These are phyloP conservation scores for Metarhizium humberi DNA, from an alignment of 2,329 filamentous ascomycete genomes.

Conservation along the genomic window DNA sequence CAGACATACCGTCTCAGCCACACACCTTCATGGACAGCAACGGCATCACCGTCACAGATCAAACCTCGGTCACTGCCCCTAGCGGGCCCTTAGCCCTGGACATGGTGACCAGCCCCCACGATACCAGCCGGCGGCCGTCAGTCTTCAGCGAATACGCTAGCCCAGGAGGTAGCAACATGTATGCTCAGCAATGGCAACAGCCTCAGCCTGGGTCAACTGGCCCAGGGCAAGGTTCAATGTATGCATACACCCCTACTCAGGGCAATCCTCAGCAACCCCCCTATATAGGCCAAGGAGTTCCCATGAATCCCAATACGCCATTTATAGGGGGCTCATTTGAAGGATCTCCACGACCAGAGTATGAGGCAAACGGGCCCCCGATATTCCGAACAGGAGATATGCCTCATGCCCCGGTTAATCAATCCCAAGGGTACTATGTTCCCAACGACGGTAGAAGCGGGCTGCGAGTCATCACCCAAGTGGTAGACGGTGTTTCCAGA, in stretches of 20 bases:
- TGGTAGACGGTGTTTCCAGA: conserved; percentile 20
- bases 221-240: conserved; percentile 32
- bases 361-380: conserved; percentile 19
- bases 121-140: conserved; percentile 35
- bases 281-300: conserved; percentile 22
- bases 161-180: conserved; percentile 29
- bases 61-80: conserved; percentile 23
- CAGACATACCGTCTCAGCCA: conserved; percentile 31
- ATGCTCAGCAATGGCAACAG: conserved; percentile 35
- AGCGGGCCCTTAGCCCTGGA: conserved; percentile 32
- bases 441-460: conserved; percentile 22
- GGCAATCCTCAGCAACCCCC: conserved; percentile 18
- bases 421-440: conserved; percentile 24
- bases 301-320: conserved; percentile 21
- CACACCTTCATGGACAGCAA: conserved; percentile 30
- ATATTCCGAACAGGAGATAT: conserved; percentile 25
- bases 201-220: conserved; percentile 26
- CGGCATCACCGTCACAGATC: conserved; percentile 24
- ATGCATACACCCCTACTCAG: conserved; percentile 34
- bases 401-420: conserved; percentile 17
- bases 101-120: conserved; percentile 35
- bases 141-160: conserved; percentile 37
- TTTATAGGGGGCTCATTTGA: conserved; percentile 27
- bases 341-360: conserved; percentile 20
- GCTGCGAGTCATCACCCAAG: conserved; percentile 18